Percentiles rank a stretch among this genome's conserved stretches.
Evolutionary conservation across 805 yeast species (phyloP).

Genomic region (Wickerhamiella kurtzmanii): DNA sequence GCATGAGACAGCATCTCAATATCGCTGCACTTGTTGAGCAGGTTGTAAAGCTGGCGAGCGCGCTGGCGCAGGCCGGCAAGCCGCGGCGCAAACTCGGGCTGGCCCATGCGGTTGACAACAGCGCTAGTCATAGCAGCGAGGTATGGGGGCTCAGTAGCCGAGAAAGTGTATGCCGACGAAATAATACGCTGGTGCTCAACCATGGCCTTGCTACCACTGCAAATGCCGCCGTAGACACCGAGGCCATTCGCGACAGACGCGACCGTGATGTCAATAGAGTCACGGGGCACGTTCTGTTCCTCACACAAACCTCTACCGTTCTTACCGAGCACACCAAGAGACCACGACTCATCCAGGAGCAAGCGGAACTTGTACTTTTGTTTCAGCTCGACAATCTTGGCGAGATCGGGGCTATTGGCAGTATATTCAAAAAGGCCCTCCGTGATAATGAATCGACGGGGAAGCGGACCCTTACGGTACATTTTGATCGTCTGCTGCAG

Average conservation of each 20-base stretch:
- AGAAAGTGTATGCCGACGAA: constrained; percentile 79
- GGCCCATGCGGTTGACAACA: constrained; percentile 20
- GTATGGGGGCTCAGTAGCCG: constrained; percentile 91
- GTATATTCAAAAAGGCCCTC: constrained; percentile 75
- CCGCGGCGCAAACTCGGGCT: constrained; percentile 23
- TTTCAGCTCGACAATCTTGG: constrained; percentile 57
- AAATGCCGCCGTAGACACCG: constrained; percentile 86
- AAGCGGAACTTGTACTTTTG: constrained; percentile 72
- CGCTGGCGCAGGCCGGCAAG: constrained; percentile 13
- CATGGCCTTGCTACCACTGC: constrained; percentile 74
- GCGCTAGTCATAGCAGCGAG: constrained; percentile 36
- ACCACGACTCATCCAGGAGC: constrained; percentile 73
- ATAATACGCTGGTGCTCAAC: constrained; percentile 85
- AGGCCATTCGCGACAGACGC: constrained; percentile 75
- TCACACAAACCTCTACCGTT: constrained; percentile 82
- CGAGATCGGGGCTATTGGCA: constrained; percentile 69
- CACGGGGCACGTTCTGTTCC: constrained; percentile 50
- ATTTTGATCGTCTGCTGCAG: constrained; percentile 44
- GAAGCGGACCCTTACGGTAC: constrained; percentile 54
- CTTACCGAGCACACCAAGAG: constrained; percentile 74
- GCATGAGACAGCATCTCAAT: constrained; percentile 42
- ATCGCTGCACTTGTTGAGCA: constrained; percentile 20
- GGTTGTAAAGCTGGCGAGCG: constrained; percentile 11
- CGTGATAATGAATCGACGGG: constrained; percentile 79
- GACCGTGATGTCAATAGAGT: constrained; percentile 66